Conservation (phyloP, 2,329 filamentous ascomycete species). For the Ceratocystiopsis sp. region DNA sequence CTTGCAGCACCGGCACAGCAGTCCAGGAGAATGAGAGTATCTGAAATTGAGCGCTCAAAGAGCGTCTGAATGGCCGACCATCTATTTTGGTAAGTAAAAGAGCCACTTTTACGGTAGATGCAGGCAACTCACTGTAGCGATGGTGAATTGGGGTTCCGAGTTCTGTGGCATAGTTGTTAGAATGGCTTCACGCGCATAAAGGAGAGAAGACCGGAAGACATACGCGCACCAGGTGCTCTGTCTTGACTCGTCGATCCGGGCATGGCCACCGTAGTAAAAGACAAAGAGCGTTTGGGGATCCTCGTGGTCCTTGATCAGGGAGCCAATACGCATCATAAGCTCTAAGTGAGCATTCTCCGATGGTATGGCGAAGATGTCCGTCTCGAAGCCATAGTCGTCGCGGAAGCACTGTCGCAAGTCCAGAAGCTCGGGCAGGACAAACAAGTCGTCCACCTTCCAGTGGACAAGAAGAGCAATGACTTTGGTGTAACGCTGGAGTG, state of each 20-base stretch:
- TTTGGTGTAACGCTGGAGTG: slow-evolving; percentile 36
- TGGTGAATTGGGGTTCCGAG: slow-evolving; percentile 32
- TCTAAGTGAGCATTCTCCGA: slow-evolving; percentile 41
- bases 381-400: slow-evolving; percentile 38
- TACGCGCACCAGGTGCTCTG: slow-evolving; percentile 43
- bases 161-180: slow-evolving; percentile 9
- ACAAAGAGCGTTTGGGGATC: slow-evolving; percentile 37
- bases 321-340: slow-evolving; percentile 37
- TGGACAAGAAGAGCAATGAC: slow-evolving; percentile 37
- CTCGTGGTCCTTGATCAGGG: slow-evolving; percentile 37
- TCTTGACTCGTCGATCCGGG: slow-evolving; percentile 39
- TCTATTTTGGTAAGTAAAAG: too few relatives aligned
- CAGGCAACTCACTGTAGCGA: slow-evolving; percentile 28
- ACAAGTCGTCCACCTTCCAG: slow-evolving; percentile 41
- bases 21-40: slow-evolving; percentile 40
- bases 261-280: slow-evolving; percentile 43
- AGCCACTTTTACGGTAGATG: too few relatives aligned
- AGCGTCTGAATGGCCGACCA: slow-evolving; percentile 43
- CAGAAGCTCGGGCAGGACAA: slow-evolving; percentile 40
- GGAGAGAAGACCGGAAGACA: too few relatives aligned
- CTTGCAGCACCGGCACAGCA: slow-evolving; percentile 44
- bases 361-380: slow-evolving; percentile 40
- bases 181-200: too few relatives aligned
- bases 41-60: slow-evolving; percentile 37
- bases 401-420: slow-evolving; percentile 36